Base-by-base conservation (phyloP, 306 rosid genomes). In the Begonia peltatifolia region DNA sequence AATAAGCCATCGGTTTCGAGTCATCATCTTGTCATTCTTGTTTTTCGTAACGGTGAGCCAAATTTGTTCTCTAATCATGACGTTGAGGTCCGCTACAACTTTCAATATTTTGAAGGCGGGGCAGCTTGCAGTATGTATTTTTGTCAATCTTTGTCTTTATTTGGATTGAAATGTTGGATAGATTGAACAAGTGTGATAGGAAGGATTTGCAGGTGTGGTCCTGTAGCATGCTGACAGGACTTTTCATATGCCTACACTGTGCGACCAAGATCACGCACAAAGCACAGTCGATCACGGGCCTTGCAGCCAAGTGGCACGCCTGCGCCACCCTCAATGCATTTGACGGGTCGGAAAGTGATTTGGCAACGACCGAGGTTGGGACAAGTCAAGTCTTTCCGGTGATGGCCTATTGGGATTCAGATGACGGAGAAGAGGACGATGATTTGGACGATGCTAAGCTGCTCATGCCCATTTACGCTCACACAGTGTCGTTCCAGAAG, bases 251-350 rank as follows among this genome's bases (percentile, higher is more conserved):
- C 63, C 62, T 90, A 66, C 63, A 92, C 48, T 71, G 94, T 12
- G 95, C 92, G 0, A 72, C 94, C 2, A 90, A 83, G 76, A 73
- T 90, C 58, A 80, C 95, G 36, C 97, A 90, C 68, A 85, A 70
- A 63, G 97, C 97, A 35, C 85, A 83, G 62, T 78, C 94, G 25
- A 55, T 73, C 16, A 78, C 97, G 10, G 74, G 94, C 50, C 82
- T 90, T 22, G 85, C 94, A 50, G 76, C 97, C 22, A 90, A 90
- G 69, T 90, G 95, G 97, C 94, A 90, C 48, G 62, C 69, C 52
- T 83, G 82, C 10, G 86, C 95, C 36, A 81, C 86, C 16, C 68
- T 90, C 41, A 72, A 80, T 64, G 67, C 92, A 13, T 83, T 78
- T 52, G 94, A 90, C 25, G 65, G 68, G 63, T 12, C 58, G 4